Base-by-base conservation (phyloP, 805 yeast genomes). In the Candida alai region DNA sequence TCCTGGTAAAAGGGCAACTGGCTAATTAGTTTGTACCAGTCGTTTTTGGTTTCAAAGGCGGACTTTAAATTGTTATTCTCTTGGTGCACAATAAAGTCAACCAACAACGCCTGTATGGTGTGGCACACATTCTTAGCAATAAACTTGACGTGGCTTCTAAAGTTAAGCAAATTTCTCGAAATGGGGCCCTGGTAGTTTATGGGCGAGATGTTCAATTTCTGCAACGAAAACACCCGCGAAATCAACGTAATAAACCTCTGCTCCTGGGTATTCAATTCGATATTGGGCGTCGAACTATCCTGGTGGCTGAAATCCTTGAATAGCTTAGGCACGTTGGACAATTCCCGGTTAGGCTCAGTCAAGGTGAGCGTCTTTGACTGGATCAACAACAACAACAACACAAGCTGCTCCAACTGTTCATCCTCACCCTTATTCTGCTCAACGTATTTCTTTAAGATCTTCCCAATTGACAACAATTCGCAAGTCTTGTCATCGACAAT, bases 111-210 rank as follows among this genome's bases (percentile, higher is more conserved):
- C 44, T 77, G 82, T 19, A 77, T 52, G n/a, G 79, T 56, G 42
- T 77, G 78, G 40, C 75, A 70, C 18, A 78, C 51, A 26, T 68
- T 68, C 15, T 56, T 59, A 19, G 70, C 70, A 30, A 82, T 54
- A 30, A 72, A 72, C 35, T 76, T 69, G 30, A 82, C 53, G 36
- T 77, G 76, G 13, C 87, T 79, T 49, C 88, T 72, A 53, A 81
- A 83, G 28, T 76, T 73, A 31, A 84, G 62, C 22, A 85, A 62
- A 24, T 75, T 71, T 44, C 80, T 74, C 12, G 86, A 83, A 21
- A 86, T 65, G 10, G 87, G 88, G 2, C 89, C 89, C 28, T 73
- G 71, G 58, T 76, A 80, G 32, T 72, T 74, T 24, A 65, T 65
- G 18, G 76, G 76, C 28, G 63, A 45, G 19, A 64, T 56, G 24